phyloP scores from a whole-genome alignment of 495 filamentous ascomycete genomes.

The Penicillium salamii region DNA sequence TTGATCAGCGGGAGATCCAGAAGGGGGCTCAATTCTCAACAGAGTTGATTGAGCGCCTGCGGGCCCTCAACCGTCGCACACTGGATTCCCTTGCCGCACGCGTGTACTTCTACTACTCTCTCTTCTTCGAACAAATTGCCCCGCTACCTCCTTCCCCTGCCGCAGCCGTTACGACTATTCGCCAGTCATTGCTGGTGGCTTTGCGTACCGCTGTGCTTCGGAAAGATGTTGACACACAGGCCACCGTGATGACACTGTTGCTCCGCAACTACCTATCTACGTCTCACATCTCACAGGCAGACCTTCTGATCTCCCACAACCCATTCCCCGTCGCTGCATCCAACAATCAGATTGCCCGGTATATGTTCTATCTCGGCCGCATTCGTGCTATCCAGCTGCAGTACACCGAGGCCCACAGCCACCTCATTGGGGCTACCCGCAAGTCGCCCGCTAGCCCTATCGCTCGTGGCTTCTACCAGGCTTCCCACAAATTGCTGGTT shows the following conservation, averaged over 20 bases:
- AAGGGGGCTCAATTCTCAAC: slow-evolving; percentile 79
- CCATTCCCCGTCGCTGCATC: slow-evolving; percentile 89
- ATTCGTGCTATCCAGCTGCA: slow-evolving; percentile 94
- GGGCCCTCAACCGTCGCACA: slow-evolving; percentile 86
- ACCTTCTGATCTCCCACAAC: slow-evolving; percentile 91
- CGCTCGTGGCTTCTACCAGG: slow-evolving; percentile 91
- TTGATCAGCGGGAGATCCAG: slow-evolving; percentile 76
- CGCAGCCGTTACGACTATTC: slow-evolving; percentile 79
- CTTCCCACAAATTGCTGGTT: slow-evolving; percentile 87
- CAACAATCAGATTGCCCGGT: slow-evolving; percentile 96
- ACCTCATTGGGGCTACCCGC: slow-evolving; percentile 85
- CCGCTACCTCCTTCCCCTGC: slow-evolving; percentile 84
- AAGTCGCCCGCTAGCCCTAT: slow-evolving; percentile 89
- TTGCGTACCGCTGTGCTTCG: slow-evolving; percentile 90
- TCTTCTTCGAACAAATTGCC: slow-evolving; percentile 86
- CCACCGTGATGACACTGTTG: slow-evolving; percentile 88
- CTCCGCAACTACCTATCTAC: slow-evolving; percentile 95
- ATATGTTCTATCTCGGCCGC: slow-evolving; percentile 92
- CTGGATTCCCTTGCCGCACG: slow-evolving; percentile 90
- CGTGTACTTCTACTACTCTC: slow-evolving; percentile 95
- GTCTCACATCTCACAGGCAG: slow-evolving; percentile 94
- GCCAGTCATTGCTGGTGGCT: slow-evolving; percentile 80
- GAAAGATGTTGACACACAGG: slow-evolving; percentile 94
- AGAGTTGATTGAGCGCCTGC: slow-evolving; percentile 76
- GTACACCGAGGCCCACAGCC: slow-evolving; percentile 95